Base-by-base conservation (phyloP, 148 eudicot species). In the Rhododendron mucronatum region DNA sequence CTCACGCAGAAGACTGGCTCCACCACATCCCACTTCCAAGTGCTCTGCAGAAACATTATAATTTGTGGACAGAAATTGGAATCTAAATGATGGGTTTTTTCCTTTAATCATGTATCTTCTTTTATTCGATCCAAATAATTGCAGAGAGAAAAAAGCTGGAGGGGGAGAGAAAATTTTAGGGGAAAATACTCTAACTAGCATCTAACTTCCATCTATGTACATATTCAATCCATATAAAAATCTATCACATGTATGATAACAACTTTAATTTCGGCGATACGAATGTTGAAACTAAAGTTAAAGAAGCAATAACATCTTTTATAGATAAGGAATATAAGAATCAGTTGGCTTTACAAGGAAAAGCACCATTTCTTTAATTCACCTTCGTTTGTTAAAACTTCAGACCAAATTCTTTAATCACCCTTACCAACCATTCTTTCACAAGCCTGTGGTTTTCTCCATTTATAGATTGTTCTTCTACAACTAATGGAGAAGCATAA, bases 201-300 rank as follows among this genome's bases (percentile, higher is more conserved):
- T 86, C 87, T 47, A 81, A 81, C 87, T 84, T 79, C 83, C 83
- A 35, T 83, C 74, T 14, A 13, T 2, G 41, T 28, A 28, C 35
- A 82, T 44, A 80, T 33, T 39, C 26, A 71, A 86, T 44, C 50
- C 35, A 45, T 53, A 82, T 83, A 69, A 75, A 47, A 59, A 26
- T 76, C 59, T 39, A 71, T 84, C 11, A 51, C 45, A 51, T 33
- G 80, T 26, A 78, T n/a, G 81, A 57, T 48, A 81, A 81, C 84
- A 83, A 59, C 78, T 88, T 80, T 79, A 84, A 88, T 90, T 87
- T 90, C 85, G 85, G 89, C 67, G 85, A 87, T 81, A 82, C 88
- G 91, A 90, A 88, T 90, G 88, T 90, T 90, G 91, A 91, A 81
- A 84, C 84, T 79, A 88, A 81, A 88, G 86, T 85, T 9, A 35